Evolutionary conservation across 2,329 filamentous ascomycete genomes (phyloP), one percentile per base, ranked within the genome.

Genomic region (Phialemoniopsis sp.): DNA sequence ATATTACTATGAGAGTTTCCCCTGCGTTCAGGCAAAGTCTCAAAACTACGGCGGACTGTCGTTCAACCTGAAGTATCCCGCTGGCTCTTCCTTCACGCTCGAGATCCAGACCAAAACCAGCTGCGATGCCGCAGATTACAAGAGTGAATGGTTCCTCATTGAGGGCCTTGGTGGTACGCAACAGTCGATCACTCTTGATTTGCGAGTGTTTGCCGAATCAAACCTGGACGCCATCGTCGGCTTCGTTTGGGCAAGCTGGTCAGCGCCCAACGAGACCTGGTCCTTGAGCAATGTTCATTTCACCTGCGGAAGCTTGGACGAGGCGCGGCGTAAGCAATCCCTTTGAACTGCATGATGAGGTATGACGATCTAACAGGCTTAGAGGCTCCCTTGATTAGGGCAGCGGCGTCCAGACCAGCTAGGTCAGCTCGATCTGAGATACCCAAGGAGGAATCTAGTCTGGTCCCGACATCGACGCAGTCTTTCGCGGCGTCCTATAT

Each of bases 241-340:
- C 29, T 45, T 47, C 19, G 43, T 44, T 18, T 47, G 40, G 37
- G 41, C 43, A 26, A 37, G 41, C 36, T 47, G 45, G 41, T 41
- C 15, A 29, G 34, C 35, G 17, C 32, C 15, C 32, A 39, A 34
- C 18, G 29, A 29, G 29, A 35, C 32, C 12, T 46, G 44, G 43
- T 43, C 40, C 12, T 33, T 47, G 30, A 41, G 43, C 30, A 41
- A 45, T 21, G 32, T 47, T 37, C 42, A 41, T 32, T 43, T 47
- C 36, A 41, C 43, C 12, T 47, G 45, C 41, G 36, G 34, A 16
- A 38, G 36, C 34, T 35, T 45, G 14, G 42, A 41, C 13, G 29
- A 18, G 10, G n/a, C n/a, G n/a, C 21, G 21, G 21, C 21, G 21
- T 26, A 26, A 26, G 21, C 21, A 26, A 26, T n/a, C n/a, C 21